A percentile compares a stretch with the other conserved stretches of the same genome.
phyloP scores from a whole-genome alignment of 129 eudicot genomes.

The Daucus carota region DNA sequence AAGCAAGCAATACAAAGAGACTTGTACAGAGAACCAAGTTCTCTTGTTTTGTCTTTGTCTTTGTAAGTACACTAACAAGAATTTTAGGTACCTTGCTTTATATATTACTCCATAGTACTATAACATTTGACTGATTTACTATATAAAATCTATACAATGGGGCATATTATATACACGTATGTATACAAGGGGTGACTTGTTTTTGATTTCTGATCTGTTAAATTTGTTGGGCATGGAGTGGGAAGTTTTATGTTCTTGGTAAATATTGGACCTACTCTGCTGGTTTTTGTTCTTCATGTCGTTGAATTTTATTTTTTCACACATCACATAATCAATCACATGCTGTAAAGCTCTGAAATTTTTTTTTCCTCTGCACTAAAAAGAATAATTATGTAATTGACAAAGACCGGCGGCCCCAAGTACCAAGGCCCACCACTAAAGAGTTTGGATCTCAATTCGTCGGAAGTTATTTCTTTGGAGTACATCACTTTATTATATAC shows the following conservation, averaged over 20 bases:
- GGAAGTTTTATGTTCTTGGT: not conserved
- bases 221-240: not conserved
- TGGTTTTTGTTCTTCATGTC: not conserved
- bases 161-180: not conserved
- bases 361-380: not conserved
- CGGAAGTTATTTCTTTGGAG: too few relatives aligned
- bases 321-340: too few relatives aligned
- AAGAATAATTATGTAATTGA: not conserved
- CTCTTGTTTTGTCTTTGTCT: slow-evolving; percentile 3
- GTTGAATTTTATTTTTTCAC: too few relatives aligned
- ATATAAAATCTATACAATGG: not conserved
- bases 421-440: too few relatives aligned
- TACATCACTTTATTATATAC: too few relatives aligned
- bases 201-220: not conserved
- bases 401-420: not conserved
- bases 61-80: slow-evolving; percentile 5
- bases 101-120: not conserved
- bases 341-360: not conserved
- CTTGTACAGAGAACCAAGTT: slow-evolving; percentile 8
- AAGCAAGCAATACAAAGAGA: slow-evolving; percentile 18
- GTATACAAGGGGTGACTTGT: not conserved
- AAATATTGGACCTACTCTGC: not conserved
- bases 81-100: slow-evolving; percentile 3
- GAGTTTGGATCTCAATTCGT: too few relatives aligned
- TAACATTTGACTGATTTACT: not conserved